These are phyloP conservation scores for Pezicula carpinea DNA, from an alignment of 2,329 filamentous ascomycete species.

Conservation along the genomic window DNA sequence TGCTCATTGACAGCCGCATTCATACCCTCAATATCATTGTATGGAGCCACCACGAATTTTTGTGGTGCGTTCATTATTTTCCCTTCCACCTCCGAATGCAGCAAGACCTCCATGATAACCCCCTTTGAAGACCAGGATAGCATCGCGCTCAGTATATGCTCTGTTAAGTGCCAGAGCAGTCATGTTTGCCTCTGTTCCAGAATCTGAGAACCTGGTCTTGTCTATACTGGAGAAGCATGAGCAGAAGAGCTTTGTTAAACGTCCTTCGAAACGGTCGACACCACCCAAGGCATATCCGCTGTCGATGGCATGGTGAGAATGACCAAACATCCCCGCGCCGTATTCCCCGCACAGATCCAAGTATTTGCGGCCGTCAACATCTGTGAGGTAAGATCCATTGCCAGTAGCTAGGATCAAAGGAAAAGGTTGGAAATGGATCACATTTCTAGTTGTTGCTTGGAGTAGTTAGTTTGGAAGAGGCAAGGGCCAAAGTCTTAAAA, in stretches of 20 bases:
- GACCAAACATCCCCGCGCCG: conserved; percentile 62
- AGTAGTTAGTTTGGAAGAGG: no score
- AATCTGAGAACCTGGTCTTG: conserved; percentile 56
- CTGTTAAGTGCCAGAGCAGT: conserved; percentile 43
- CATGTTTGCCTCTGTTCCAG: conserved; percentile 61
- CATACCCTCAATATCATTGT: conserved; percentile 52
- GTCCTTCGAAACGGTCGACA: conserved; percentile 44
- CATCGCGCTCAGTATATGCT: conserved; percentile 10
- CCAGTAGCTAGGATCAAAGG: conserved; percentile 10
- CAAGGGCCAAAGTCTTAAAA: no score
- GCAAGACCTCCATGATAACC: conserved; percentile 25
- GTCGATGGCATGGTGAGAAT: conserved; percentile 49
- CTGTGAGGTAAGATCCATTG: conserved; percentile 8
- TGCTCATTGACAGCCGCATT: conserved; percentile 34
- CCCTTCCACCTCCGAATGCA: conserved; percentile 29
- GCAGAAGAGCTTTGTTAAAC: conserved; percentile 44
- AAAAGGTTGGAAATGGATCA: conserved; percentile 12
- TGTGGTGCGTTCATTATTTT: conserved; percentile 17
- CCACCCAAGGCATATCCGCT: conserved; percentile 48
- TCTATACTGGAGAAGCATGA: conserved; percentile 47
- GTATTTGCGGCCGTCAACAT: conserved; percentile 32
- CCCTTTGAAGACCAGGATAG: conserved; percentile 14
- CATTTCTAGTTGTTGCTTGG: conserved; percentile 11
- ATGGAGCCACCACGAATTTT: conserved; percentile 45
- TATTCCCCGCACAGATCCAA: conserved; percentile 58